These are phyloP conservation scores for Podaxis rugospora DNA, from an alignment of 768 basidiomycete genomes.

Conservation along the genomic window DNA sequence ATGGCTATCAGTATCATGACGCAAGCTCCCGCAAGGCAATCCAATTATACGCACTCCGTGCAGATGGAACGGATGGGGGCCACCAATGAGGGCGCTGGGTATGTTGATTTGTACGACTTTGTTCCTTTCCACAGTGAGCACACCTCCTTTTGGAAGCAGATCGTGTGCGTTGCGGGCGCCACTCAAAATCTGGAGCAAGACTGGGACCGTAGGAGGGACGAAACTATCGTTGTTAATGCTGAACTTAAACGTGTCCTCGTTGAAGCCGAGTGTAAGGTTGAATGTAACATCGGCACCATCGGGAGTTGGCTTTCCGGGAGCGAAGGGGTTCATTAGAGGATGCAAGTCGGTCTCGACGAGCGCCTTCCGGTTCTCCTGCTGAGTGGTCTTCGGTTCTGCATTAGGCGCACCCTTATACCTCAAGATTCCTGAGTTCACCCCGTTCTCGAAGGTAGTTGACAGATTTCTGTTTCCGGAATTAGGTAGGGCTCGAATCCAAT, in stretches of 20 bases:
- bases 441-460: conserved; percentile 10
- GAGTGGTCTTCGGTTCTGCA: conserved; percentile 24
- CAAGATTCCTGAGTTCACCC: conserved; percentile 18
- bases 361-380: background rate
- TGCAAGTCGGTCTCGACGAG: background rate
- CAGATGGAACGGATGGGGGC: conserved; percentile 40
- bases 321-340: conserved; percentile 3
- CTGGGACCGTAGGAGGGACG: conserved; percentile 28
- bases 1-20: background rate
- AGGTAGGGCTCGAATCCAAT: conserved; percentile 29
- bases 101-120: conserved; percentile 42
- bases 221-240: conserved; percentile 19
- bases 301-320: conserved; percentile 25
- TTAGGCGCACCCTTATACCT: conserved; percentile 29
- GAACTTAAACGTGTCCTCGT: conserved; percentile 27
- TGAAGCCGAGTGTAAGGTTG: conserved; percentile 16
- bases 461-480: conserved; percentile 15
- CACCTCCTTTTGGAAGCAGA: conserved; percentile 33
- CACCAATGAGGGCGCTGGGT: conserved; percentile 24
- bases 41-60: conserved; percentile 35
- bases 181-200: conserved; percentile 36
- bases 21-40: background rate
- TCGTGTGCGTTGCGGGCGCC: conserved; percentile 31
- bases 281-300: conserved; percentile 31
- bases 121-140: conserved; percentile 39